Evolutionary conservation across 768 basidiomycete genomes (phyloP).

Genomic region (Auriculariales sp.): DNA sequence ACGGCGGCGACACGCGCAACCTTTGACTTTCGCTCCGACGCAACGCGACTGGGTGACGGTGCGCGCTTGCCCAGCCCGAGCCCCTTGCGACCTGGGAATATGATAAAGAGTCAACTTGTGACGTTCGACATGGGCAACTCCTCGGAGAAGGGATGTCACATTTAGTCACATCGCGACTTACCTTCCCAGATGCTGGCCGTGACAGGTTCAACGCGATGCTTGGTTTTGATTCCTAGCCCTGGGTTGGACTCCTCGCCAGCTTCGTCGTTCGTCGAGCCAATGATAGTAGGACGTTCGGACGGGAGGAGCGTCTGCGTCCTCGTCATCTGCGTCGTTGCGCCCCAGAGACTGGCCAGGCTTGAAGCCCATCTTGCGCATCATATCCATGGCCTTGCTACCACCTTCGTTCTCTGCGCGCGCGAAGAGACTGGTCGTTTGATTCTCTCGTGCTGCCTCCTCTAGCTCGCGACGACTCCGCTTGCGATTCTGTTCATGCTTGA

Average conservation of each 20-base stretch:
- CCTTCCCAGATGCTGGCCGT: conserved; percentile 75
- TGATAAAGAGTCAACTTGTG: neutral
- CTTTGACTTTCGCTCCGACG: conserved; percentile 52
- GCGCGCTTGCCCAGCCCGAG: conserved; percentile 43
- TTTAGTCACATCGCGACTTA: conserved; percentile 26
- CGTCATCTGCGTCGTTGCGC: neutral
- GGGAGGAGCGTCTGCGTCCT: neutral
- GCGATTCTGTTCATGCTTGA: conserved; percentile 55
- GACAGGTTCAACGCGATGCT: conserved; percentile 51
- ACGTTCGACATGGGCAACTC: neutral
- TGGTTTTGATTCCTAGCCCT: conserved; percentile 2
- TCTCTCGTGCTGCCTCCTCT: conserved; percentile 64
- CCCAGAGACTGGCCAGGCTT: conserved; percentile 73
- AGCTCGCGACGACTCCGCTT: conserved; percentile 50
- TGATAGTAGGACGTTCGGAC: neutral
- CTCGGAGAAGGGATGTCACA: neutral
- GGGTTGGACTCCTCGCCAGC: conserved; percentile 4
- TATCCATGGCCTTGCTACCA: conserved; percentile 65
- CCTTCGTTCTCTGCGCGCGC: conserved; percentile 57
- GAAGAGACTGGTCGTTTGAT: conserved; percentile 67
- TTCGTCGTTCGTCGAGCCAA: conserved; percentile 19
- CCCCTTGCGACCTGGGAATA: conserved; percentile 52
- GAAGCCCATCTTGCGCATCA: conserved; percentile 94
- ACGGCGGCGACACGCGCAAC: conserved; percentile 33
- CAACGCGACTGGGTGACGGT: conserved; percentile 41